Evolutionary conservation across 2,329 filamentous ascomycete species (phyloP), one percentile per base, ranked within the genome.

Genomic region (Trichothecium sympodiale): DNA sequence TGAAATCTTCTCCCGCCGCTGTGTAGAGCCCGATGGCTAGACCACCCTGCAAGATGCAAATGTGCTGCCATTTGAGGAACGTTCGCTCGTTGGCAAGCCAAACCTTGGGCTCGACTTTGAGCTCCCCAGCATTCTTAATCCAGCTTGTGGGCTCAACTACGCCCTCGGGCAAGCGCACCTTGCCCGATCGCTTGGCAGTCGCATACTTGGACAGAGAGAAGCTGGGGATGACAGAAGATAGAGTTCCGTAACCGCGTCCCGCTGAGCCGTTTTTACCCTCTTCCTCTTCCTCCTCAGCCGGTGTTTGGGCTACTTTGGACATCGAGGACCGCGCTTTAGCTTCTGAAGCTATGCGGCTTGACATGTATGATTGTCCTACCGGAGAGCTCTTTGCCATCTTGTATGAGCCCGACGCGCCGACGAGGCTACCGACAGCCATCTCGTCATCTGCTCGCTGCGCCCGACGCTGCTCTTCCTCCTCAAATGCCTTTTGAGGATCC

Each of bases 31-130:
- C 84, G 10, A 98, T 65, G 1, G 85, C 84, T 20, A 98, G 62
- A 16, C 80, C 79, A 27, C 87, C 88, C 17, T 98, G 77, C 12
- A 98, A 69, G 33, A 98, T 77, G 42, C 78, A 81, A 50, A 98
- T 87, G 57, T 96, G 88, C 65, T 96, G 85, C 91, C 91, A 98
- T 60, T 95, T 96, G 59, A 98, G 80, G 55, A 95, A 98, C 0
- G 91, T 98, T 42, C 91, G 81, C 62, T 98, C 89, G 59, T 98
- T 98, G 37, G 91, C 91, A 38, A 98, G 79, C 89, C 91, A 98
- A 20, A 98, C 89, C 61, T 98, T 98, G 42, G 86, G 87, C 63
- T 98, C 91, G 38, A 98, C 86, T 53, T 87, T 83, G 44, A 96
- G 73, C 26, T 87, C 83, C 3, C 91, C 89, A 25, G 82, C 74